Conservation (phyloP, 2,329 filamentous ascomycete genomes). For the Fusarium austroafricanum region DNA sequence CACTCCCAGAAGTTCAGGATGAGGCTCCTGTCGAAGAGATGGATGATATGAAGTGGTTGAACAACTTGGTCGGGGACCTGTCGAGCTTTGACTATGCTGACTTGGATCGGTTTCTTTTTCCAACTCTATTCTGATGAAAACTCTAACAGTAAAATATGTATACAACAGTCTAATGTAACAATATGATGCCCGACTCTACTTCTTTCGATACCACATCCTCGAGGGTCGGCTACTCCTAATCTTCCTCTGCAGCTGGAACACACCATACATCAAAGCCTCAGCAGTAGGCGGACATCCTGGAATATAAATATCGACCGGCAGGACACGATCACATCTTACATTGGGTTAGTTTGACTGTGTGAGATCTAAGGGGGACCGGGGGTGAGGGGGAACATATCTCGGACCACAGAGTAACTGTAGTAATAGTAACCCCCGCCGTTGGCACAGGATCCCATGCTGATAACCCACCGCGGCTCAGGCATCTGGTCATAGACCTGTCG, state of each 20-base stretch:
- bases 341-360: too few relatives aligned
- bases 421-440: constrained; percentile 81
- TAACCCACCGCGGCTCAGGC: constrained; percentile 72
- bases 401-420: constrained; percentile 75
- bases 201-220: constrained; percentile 65
- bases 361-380: too few relatives aligned
- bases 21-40: constrained; percentile 20
- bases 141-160: accelerated
- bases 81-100: constrained; percentile 58
- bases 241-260: constrained; percentile 78
- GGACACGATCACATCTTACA: constrained; percentile 72
- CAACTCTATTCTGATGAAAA: constrained; percentile 2
- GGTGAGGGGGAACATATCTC: too few relatives aligned
- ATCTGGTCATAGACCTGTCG: constrained; percentile 75
- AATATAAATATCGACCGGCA: constrained; percentile 76
- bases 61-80: constrained; percentile 57
- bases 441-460: constrained; percentile 77
- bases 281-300: constrained; percentile 69
- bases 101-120: constrained; percentile 55
- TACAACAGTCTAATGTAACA: accelerated
- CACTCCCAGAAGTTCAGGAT: constrained; percentile 3
- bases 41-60: constrained; percentile 51
- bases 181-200: neutral
- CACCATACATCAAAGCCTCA: constrained; percentile 63
- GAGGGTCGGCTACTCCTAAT: constrained; percentile 65